phyloP scores from a whole-genome alignment of 2,329 filamentous ascomycete genomes.

The Ascomycota sp. region DNA sequence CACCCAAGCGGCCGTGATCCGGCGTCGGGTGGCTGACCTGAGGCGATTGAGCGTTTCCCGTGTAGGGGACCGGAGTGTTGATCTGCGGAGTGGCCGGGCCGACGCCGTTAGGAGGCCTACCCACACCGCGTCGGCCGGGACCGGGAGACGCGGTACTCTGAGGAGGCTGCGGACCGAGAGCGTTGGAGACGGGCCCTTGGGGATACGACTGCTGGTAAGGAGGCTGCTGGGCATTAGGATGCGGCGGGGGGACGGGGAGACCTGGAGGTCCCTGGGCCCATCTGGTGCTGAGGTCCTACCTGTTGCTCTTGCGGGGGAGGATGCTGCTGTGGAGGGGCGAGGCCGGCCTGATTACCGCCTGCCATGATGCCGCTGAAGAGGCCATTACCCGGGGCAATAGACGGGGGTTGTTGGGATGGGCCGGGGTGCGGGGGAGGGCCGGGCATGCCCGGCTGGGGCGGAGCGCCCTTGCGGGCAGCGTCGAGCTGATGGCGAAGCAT shows the following conservation, averaged over 20 bases:
- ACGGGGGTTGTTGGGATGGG: slow-evolving; percentile 68
- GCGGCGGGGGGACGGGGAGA: slow-evolving; percentile 34
- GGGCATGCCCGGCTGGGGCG: slow-evolving; percentile 37
- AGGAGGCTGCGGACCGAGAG: slow-evolving; percentile 66
- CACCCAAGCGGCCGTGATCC: slow-evolving; percentile 36
- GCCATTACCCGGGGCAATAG: slow-evolving; percentile 77
- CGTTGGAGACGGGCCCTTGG: slow-evolving; percentile 36
- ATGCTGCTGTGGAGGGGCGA: slow-evolving; percentile 55
- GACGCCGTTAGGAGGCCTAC: slow-evolving; percentile 38
- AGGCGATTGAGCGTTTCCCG: slow-evolving; percentile 63
- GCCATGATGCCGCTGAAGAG: slow-evolving; percentile 94
- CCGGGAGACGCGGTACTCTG: slow-evolving; percentile 75
- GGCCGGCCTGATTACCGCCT: slow-evolving; percentile 63
- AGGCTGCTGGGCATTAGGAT: slow-evolving; percentile 44
- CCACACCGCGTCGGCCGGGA: slow-evolving; percentile 52
- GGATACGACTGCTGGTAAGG: slow-evolving; percentile 54
- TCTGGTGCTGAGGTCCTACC: slow-evolving; percentile 26
- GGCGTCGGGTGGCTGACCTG: slow-evolving; percentile 71
- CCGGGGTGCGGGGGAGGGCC: slow-evolving; percentile 57
- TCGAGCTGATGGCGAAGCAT: slow-evolving; percentile 76
- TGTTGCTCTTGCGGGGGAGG: slow-evolving; percentile 52
- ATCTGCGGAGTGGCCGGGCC: slow-evolving; percentile 82
- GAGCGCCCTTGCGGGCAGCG: slow-evolving; percentile 43
- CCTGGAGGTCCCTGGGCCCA: slow-evolving; percentile 60
- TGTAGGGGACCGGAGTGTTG: slow-evolving; percentile 70